phyloP scores from a whole-genome alignment of 352 stramenopile genomes.

The Aphanomyces stellatus region DNA sequence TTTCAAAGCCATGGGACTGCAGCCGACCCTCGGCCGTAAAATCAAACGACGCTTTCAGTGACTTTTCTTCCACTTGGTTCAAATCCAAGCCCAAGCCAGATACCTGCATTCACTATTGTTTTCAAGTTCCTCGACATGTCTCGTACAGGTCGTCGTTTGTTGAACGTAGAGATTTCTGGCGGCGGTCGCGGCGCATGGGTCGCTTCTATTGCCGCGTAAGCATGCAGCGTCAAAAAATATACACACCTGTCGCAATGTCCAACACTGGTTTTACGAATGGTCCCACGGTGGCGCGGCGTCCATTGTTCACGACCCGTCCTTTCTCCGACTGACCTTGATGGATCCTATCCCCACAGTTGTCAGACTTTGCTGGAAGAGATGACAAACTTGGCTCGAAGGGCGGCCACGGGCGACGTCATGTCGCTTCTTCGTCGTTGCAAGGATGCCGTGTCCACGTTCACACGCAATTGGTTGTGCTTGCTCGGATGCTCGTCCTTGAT shows the following conservation, averaged over 20 bases:
- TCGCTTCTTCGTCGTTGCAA: not conserved
- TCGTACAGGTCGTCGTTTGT: slow-evolving; percentile 33
- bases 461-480: slow-evolving; percentile 5
- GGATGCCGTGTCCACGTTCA: not conserved
- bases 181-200: too few species aligned
- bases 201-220: too few species aligned
- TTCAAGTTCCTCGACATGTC: not conserved
- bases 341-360: not conserved
- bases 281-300: not conserved
- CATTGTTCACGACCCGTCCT: not conserved
- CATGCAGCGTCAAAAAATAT: too few species aligned
- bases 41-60: slow-evolving; percentile 63
- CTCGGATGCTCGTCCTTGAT: slow-evolving; percentile 28
- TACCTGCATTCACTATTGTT: not conserved
- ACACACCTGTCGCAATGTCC: slow-evolving; percentile 9
- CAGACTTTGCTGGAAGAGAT: not conserved
- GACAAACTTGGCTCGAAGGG: slow-evolving; percentile 1
- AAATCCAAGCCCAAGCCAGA: slow-evolving; percentile 37
- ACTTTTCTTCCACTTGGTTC: slow-evolving; percentile 55
- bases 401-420: slow-evolving; percentile 16
- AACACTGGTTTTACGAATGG: slow-evolving; percentile 12
- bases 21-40: slow-evolving; percentile 65
- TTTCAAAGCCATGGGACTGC: slow-evolving; percentile 80
- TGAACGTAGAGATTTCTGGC: too few species aligned
- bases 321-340: slow-evolving; percentile 14